Evolutionary conservation across 192 early-diverging fungal species (phyloP), one percentile per base, ranked within the genome.

Genomic region (Coemansia sp.): DNA sequence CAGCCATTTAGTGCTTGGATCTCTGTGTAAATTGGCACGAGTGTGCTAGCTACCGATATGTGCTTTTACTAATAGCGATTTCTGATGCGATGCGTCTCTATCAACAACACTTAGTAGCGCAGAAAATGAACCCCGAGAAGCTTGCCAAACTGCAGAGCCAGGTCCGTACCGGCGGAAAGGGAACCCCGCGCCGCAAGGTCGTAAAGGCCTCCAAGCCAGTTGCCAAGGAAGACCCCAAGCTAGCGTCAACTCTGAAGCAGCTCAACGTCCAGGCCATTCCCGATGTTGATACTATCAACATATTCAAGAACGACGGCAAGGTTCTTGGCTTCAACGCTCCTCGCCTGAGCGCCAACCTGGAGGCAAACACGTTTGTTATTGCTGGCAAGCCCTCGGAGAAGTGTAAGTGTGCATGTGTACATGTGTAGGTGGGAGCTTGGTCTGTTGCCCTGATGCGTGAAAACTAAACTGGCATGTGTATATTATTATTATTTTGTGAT

Each of bases 131-230:
- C 82, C 85, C 88, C 76, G 96, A 95, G 68, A 98, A 94, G 87
- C 91, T 99, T 77, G 91, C 92, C 51, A 97, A 95, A 86, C 89
- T 99, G 66, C 95, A 98, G 82, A 65, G 89, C 69, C 85, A 89
- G 78, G 92, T 91, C 86, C 93, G 94, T 70, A 94, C 93, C 74
- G 94, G 95, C 73, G 87, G 88, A 66, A 87, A 87, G 90, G 97
- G 98, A 78, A 94, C 98, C 44, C 96, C 98, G 67, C 91, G 98
- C 69, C 92, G 98, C 86, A 97, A 97, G 88, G 93, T 94, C 86
- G 88, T 88, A 80, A 72, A 77, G 50, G 46, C 84, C 67, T 73
- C 81, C 67, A 71, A 67, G 69, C 34, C 86, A 48, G 70, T 84
- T 51, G 88, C 85, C 38, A 86, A 89, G 80, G 95, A 99, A 78